phyloP scores from a whole-genome alignment of 2,329 filamentous ascomycete genomes.

The Cylindrodendrum hubeiense region DNA sequence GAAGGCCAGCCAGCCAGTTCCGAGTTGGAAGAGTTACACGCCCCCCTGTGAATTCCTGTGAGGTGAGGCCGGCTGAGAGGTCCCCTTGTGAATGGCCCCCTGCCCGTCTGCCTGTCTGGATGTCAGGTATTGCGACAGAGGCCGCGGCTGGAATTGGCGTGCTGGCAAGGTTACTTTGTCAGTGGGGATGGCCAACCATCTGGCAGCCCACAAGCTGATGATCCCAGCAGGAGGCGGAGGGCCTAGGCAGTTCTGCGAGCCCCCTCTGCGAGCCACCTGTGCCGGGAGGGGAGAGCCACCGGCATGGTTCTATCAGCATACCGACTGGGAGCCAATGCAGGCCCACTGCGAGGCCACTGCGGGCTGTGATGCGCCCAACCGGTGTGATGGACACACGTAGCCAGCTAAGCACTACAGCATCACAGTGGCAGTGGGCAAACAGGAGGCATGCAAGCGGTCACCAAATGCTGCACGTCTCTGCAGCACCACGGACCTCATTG shows the following conservation, averaged over 20 bases:
- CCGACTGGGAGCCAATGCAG: slow-evolving; percentile 21
- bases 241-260: slow-evolving; percentile 16
- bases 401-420: slow-evolving; percentile 19
- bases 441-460: slow-evolving; percentile 19
- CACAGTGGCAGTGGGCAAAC: slow-evolving; percentile 23
- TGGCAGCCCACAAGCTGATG: slow-evolving; percentile 20
- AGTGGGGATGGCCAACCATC: slow-evolving; percentile 18
- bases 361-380: slow-evolving; percentile 37
- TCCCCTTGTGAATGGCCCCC: not conserved
- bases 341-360: slow-evolving; percentile 32
- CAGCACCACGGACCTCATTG: slow-evolving; percentile 27
- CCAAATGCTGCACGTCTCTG: slow-evolving; percentile 12
- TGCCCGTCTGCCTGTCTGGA: not conserved
- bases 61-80: not conserved
- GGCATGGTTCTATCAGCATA: slow-evolving; percentile 21
- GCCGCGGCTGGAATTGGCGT: slow-evolving; percentile 9
- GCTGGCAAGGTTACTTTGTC: slow-evolving; percentile 24
- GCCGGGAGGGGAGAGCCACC: slow-evolving; percentile 8
- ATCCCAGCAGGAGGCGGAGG: slow-evolving; percentile 15
- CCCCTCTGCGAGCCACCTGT: slow-evolving; percentile 20
- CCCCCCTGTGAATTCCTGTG: slow-evolving; percentile 8
- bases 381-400: slow-evolving; percentile 43
- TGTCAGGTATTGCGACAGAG: slow-evolving; percentile 6
- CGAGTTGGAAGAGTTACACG: not conserved
- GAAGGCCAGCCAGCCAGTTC: not conserved